Conservation (phyloP, 148 eudicot species). For the Suaeda aralocaspica region DNA sequence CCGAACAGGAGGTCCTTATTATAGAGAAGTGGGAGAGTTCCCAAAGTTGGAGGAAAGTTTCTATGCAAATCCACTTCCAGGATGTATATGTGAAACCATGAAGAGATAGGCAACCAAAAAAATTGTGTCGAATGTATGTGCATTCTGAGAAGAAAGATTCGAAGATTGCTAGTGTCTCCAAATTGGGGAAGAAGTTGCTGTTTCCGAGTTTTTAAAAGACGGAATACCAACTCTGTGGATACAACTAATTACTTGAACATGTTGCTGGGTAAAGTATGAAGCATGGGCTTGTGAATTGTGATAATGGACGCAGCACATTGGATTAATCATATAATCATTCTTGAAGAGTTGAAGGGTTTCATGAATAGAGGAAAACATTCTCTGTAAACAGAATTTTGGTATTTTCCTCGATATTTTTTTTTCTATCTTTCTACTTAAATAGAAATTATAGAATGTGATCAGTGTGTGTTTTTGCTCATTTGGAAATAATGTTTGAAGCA, state of each 20-base stretch:
- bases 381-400: constrained; percentile 21
- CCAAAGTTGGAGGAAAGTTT: constrained; percentile 96
- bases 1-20: constrained; percentile 67
- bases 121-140: neutral
- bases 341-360: neutral
- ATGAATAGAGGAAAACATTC: neutral
- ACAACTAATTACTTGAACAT: neutral
- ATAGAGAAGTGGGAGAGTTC: constrained; percentile 73
- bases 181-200: constrained; percentile 1
- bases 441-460: neutral
- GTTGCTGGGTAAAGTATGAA: constrained; percentile 3
- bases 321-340: constrained; percentile 1
- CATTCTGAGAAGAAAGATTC: neutral
- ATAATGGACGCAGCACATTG: neutral
- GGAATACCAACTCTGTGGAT: neutral
- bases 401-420: neutral
- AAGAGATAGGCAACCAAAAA: constrained; percentile 14
- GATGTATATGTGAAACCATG: constrained; percentile 66
- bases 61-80: constrained; percentile 93
- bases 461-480: neutral
- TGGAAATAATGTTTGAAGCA: neutral
- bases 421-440: too few species aligned
- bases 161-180: neutral
- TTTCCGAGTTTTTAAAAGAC: constrained; percentile 6
- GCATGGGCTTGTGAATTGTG: neutral